Evolutionary conservation across 352 stramenopile genomes (phyloP), one percentile per base, ranked within the genome.

Genomic region (Phytophthora fragariaefolia): DNA sequence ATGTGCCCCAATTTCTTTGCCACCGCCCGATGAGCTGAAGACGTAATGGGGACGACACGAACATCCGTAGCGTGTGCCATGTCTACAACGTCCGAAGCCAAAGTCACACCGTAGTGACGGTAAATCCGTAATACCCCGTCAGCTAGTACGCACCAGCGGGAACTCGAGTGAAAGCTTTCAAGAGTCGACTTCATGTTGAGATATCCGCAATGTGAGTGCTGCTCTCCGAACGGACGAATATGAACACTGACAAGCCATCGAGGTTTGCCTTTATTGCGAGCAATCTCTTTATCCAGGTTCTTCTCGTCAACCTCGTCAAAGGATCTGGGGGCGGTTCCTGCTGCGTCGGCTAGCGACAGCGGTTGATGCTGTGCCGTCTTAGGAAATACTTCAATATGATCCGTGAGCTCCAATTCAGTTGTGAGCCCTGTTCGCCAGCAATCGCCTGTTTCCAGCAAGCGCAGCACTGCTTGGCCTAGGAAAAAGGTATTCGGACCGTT

Each of bases 401-500:
- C 69, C 5, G 59, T 43, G 3, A 92, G 58, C 26, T 60, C 48
- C 22, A 92, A 53, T 27, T 91, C 80, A 0, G 78, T 72, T 0
- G 58, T 48, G 12, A 69, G 53, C 8, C 82, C 84, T 17, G 59
- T 69, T 7, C 77, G 67, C 83, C 83, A 92, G 10, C 55, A 58
- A 34, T 90, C 78, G 6, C 45, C 60, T 3, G 66, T 73, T 30
- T 90, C 80, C 1, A 71, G 64, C 20, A 91, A 58, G 1, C 84
- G 74, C 27, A 91, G 57, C 20, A 87, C 65, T 13, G 67, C 75
- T 65, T 92, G 84, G 0, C 82, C 84, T 6, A 92, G 69, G 57
- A 92, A 82, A 59, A 92, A 92, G 30, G 87, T 86, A 59, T 92
- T 92, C 3, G 84, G 84, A 0, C 84, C 84, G 50, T 92, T 92